Conservation (phyloP, 2,329 filamentous ascomycete species). For the Colletotrichum australisinense region DNA sequence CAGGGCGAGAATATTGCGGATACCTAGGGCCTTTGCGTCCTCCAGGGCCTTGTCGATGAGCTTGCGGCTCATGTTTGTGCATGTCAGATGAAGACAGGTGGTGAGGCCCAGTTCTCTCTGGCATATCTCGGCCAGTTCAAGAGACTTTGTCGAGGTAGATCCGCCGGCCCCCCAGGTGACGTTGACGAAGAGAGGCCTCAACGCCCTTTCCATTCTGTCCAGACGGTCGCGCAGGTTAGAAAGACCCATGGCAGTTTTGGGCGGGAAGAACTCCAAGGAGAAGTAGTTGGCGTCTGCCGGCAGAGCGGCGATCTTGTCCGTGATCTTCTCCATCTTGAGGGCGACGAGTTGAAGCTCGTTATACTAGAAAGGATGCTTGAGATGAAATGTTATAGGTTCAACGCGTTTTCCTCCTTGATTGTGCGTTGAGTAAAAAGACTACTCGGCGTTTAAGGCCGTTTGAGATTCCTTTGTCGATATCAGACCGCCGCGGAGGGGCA, state of each 20-base stretch:
- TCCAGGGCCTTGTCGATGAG: conserved; percentile 91
- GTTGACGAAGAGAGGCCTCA: conserved; percentile 94
- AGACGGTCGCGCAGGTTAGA: conserved; percentile 93
- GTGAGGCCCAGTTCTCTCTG: conserved; percentile 92
- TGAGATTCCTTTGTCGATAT: conserved; percentile 7
- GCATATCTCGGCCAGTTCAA: conserved; percentile 95
- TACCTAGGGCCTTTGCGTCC: conserved; percentile 89
- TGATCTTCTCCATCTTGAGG: conserved; percentile 82
- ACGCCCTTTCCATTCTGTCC: conserved; percentile 91
- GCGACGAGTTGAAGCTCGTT: background rate
- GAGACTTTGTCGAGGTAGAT: conserved; percentile 88
- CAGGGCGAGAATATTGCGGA: conserved; percentile 93
- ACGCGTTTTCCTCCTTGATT: background rate
- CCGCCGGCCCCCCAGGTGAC: conserved; percentile 98
- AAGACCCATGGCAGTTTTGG: conserved; percentile 96
- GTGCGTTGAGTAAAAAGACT: background rate
- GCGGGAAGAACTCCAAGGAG: conserved; percentile 99
- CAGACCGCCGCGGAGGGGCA: conserved; percentile 26
- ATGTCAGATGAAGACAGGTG: conserved; percentile 95
- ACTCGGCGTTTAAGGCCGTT: background rate
- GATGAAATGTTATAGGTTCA: background rate
- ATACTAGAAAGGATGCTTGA: background rate
- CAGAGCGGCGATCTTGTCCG: conserved; percentile 92
- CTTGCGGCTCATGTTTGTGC: conserved; percentile 93
- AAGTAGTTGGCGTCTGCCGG: conserved; percentile 87